Conservation (phyloP, 2,329 filamentous ascomycete species). For the Penicillium frequentans region DNA sequence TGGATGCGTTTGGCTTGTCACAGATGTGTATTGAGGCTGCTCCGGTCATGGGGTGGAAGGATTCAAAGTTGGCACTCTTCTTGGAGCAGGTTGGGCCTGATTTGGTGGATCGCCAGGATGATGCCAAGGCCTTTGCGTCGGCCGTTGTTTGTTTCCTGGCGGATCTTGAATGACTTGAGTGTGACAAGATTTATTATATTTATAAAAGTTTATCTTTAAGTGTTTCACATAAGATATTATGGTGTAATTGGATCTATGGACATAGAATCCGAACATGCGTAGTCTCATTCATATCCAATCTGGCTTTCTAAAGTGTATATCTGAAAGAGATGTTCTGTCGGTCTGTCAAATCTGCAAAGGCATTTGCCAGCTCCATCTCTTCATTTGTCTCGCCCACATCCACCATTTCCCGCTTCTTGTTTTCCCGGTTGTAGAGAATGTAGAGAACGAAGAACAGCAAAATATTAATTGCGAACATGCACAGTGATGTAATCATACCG, state of each 20-base stretch:
- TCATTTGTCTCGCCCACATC: neutral
- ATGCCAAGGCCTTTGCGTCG: slow-evolving; percentile 23
- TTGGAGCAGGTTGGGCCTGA: slow-evolving; percentile 25
- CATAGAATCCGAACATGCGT: neutral
- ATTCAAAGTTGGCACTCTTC: slow-evolving; percentile 24
- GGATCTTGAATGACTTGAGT: slow-evolving; percentile 15
- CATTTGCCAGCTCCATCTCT: slow-evolving; percentile 7
- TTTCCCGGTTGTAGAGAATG: neutral
- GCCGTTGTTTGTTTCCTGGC: slow-evolving; percentile 26
- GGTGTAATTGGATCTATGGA: neutral
- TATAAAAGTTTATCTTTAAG: neutral
- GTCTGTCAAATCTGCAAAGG: slow-evolving; percentile 9
- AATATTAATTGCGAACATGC: neutral
- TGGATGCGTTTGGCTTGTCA: slow-evolving; percentile 24
- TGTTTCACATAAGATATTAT: neutral
- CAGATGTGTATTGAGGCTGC: slow-evolving; percentile 26
- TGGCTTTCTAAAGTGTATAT: neutral
- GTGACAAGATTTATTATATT: neutral
- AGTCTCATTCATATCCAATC: neutral
- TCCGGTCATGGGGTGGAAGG: slow-evolving; percentile 22
- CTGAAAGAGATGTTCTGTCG: slow-evolving; percentile 2
- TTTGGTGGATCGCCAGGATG: slow-evolving; percentile 17
- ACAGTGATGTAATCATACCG: neutral
- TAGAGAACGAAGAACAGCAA: neutral
- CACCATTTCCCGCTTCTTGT: neutral